Evolutionary conservation across 2,329 filamentous ascomycete species (phyloP).

Genomic region (Aspergillus costaricaensis): DNA sequence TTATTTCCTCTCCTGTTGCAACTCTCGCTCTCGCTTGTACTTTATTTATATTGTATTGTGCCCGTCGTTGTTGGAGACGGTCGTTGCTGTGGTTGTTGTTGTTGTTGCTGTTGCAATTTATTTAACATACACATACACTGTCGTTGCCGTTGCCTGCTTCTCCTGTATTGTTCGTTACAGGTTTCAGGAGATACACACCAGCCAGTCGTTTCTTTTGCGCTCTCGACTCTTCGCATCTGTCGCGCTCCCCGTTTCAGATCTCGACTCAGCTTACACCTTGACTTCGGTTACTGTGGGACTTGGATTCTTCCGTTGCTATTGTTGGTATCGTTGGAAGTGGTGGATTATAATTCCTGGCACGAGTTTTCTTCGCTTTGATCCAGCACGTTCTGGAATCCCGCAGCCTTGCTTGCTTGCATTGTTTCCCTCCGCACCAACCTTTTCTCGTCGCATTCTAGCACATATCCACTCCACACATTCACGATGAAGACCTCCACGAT

Average conservation of each 20-base stretch:
- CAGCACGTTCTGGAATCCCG: background rate
- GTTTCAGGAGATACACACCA: conserved; percentile 6
- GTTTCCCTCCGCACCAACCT: background rate
- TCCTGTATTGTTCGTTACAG: background rate
- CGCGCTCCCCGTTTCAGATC: background rate
- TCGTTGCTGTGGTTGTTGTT: conserved; percentile 4
- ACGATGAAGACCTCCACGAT: conserved; percentile 23
- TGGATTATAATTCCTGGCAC: background rate
- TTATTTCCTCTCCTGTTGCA: background rate
- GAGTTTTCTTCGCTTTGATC: background rate
- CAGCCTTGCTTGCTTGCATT: background rate
- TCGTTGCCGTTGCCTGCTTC: background rate
- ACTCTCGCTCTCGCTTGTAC: background rate
- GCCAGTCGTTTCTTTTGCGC: background rate
- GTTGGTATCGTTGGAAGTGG: background rate
- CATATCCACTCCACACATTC: background rate
- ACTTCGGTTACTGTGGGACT: background rate
- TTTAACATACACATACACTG: background rate
- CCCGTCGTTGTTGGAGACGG: conserved; percentile 3
- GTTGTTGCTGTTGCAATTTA: background rate
- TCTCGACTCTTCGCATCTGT: background rate
- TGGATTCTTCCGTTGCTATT: background rate
- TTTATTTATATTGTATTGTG: background rate
- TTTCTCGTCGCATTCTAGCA: background rate
- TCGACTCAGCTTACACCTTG: background rate